Conservation (phyloP, 2,329 filamentous ascomycete species). For the Arthrobotrys sinensis region DNA sequence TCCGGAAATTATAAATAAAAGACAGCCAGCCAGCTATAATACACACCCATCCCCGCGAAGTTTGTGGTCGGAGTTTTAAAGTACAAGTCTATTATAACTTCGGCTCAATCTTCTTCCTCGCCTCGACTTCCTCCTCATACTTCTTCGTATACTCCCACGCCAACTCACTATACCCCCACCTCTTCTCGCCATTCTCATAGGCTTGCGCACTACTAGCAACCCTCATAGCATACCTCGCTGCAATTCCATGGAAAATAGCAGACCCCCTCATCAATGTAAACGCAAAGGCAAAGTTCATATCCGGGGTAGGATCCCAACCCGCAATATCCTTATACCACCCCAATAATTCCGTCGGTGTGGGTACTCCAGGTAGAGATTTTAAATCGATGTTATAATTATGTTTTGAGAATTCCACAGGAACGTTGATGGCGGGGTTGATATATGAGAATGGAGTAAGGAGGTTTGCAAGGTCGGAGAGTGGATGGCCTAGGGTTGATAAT, state of each 20-base stretch:
- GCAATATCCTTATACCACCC: conserved; percentile 78
- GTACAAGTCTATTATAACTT: conserved; percentile 69
- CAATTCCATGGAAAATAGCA: conserved; percentile 85
- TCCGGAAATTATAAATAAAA: background rate
- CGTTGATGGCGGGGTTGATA: conserved; percentile 32
- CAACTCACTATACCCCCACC: conserved; percentile 80
- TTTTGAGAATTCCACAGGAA: conserved; percentile 15
- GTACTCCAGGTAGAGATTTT: conserved; percentile 75
- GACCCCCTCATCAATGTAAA: conserved; percentile 54
- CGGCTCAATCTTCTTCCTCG: conserved; percentile 67
- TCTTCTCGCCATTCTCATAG: conserved; percentile 78
- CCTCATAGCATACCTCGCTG: conserved; percentile 84
- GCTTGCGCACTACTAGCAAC: conserved; percentile 93
- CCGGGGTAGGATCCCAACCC: conserved; percentile 76
- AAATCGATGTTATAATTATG: conserved; percentile 55
- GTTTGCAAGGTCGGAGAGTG: conserved; percentile 89
- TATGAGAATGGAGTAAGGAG: conserved; percentile 73
- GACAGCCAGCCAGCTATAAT: too few species aligned
- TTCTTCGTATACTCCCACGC: conserved; percentile 80
- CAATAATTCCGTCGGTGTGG: conserved; percentile 74
- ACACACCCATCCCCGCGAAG: too few species aligned
- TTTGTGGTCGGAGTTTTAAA: too few species aligned
- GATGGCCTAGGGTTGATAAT: conserved; percentile 98
- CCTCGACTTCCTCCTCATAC: conserved; percentile 66
- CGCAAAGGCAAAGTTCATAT: conserved; percentile 70